These are phyloP conservation scores for Globisporangium splendens DNA, from an alignment of 352 stramenopile genomes.

Conservation along the genomic window DNA sequence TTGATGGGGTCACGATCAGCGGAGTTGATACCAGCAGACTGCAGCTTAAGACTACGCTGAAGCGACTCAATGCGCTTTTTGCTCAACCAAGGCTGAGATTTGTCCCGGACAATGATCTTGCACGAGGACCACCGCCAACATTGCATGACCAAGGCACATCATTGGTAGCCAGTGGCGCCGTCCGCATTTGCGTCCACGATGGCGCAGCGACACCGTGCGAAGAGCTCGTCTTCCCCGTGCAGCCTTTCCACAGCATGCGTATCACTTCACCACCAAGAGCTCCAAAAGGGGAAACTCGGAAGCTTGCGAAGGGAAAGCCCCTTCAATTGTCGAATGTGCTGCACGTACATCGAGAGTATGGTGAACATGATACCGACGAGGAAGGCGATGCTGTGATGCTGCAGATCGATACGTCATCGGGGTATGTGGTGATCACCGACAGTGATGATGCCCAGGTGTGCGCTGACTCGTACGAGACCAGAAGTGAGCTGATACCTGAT, in stretches of 20 bases:
- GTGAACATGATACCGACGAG: constrained; percentile 3
- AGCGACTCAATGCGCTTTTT: constrained; percentile 29
- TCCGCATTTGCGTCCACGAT: constrained; percentile 26
- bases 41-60: constrained; percentile 19
- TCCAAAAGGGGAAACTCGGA: constrained; percentile 1
- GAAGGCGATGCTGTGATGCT: constrained; percentile 8
- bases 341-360: constrained; percentile 10
- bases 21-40: constrained; percentile 8
- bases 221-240: constrained; percentile 19
- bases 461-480: constrained; percentile 7
- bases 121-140: background rate
- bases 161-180: background rate
- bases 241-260: constrained; percentile 9
- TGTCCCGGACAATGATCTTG: constrained; percentile 3
- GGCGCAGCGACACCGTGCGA: constrained; percentile 17
- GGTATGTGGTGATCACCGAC: constrained; percentile 4
- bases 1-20: constrained; percentile 25
- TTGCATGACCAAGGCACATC: background rate
- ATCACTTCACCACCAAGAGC: background rate
- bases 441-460: constrained; percentile 1
- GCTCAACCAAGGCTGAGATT: constrained; percentile 23
- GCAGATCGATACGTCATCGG: constrained; percentile 17
- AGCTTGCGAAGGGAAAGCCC: constrained; percentile 2
- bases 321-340: constrained; percentile 23
- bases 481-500: background rate